A percentile compares a stretch with the other conserved stretches of the same genome.
Conservation (phyloP, 495 filamentous ascomycete species). For the Daldinia childiae region DNA sequence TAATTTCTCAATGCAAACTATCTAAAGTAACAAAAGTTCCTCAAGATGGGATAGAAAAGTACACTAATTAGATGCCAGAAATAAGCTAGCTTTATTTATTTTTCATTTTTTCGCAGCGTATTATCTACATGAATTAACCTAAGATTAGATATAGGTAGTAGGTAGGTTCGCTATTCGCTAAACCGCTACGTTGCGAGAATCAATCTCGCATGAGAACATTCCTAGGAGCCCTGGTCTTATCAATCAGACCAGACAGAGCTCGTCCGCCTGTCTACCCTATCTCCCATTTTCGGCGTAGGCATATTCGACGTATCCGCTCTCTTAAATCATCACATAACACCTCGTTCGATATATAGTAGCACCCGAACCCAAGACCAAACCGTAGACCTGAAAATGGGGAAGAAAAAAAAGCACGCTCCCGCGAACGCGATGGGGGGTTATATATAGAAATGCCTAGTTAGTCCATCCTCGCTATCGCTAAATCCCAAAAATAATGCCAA, state of each 20-base stretch:
- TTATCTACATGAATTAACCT: not conserved
- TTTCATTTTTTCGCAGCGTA: not conserved
- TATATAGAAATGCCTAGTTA: not conserved
- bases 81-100: constrained; percentile 1
- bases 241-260: not conserved
- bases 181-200: constrained; percentile 4
- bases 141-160: not conserved
- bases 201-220: constrained; percentile 1
- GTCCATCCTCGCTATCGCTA: constrained; percentile 2
- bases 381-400: not conserved
- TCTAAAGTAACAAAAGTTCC: too few relatives aligned
- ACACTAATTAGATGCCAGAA: not conserved
- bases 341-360: not conserved
- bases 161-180: not conserved
- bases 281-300: not conserved
- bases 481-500: not conserved
- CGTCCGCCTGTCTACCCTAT: not conserved
- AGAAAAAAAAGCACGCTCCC: not conserved
- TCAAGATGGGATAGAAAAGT: not conserved
- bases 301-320: not conserved
- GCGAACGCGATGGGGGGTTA: not conserved
- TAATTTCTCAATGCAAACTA: not conserved
- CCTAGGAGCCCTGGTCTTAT: not conserved
- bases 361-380: not conserved
- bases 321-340: not conserved